Evolutionary conservation across 2,329 filamentous ascomycete genomes (phyloP), one percentile per base, ranked within the genome.

Genomic region (Septoria petroselini): DNA sequence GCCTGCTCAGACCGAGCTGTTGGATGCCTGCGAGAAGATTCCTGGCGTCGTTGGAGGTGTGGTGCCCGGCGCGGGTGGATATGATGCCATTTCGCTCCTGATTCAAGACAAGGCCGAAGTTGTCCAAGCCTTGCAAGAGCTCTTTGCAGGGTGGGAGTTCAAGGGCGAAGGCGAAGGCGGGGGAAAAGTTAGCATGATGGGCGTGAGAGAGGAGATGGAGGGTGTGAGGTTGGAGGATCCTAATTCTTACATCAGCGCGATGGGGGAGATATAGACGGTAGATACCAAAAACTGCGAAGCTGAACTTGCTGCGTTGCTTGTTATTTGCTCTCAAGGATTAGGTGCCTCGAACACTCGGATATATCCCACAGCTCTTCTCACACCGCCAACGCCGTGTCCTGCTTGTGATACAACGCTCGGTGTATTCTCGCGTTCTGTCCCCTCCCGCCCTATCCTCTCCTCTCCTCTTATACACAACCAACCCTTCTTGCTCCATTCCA

Each of bases 41-140:
- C 78, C 85, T 0, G 93, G 91, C 4, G 90, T 97, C 2, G 81
- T 91, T 57, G 91, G 90, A 0, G 93, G 91, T 0, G 89, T 97
- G 0, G 93, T 96, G 0, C 93, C 93, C 0, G 93, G 93, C 0
- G 93, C 93, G 0, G 93, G 93, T 7, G 93, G 93, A 0, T 96
- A 87, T 64, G 93, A 98, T 73, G 93, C 93, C 1, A 78, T 95
- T 48, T 86, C 85, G 1, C 68, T 98, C 53, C 69, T 98, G 52
- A 81, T 95, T 57, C 78, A 79, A 62, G 88, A 96, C 61, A 82
- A 86, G 45, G 76, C 75, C 29, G 78, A 77, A 41, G 87, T 88
- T 1, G 72, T 85, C 48, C 65, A 66, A 17, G 71, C 74, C 9
- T 69, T 97, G 17, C 76, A 79, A 55, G 69, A 71, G 35, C 83